Evolutionary conservation across 1,139 yeast genomes (phyloP), one percentile per base, ranked within the genome.

Genomic region (Taphrina wiesneri): DNA sequence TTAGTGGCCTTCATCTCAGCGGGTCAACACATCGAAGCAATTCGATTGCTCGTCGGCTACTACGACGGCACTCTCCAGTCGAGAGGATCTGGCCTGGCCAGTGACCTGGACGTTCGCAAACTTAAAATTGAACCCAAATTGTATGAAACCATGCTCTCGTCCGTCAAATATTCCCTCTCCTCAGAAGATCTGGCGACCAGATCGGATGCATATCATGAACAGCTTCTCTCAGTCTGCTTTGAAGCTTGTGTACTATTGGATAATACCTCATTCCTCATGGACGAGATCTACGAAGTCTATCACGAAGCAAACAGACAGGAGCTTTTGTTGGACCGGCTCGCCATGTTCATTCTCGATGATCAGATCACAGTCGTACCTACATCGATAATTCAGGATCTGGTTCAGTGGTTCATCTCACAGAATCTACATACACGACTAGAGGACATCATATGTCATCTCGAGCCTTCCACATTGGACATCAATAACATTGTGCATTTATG

Each of bases 401-500:
- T 89, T 0, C 76, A 78, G 49, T 76, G 79, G 63, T 85, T 83
- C 70, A 79, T 82, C 0, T 69, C 75, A 0, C 71, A 72, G 2
- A 77, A 76, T 1, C 75, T 79, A 53, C 83, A 86, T 1, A 81
- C 80, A 2, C 73, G 78, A 0, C 77, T 90, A 23, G 90, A 90
- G 53, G 86, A 86, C 67, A 74, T 90, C 26, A 77, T 90, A 17
- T 86, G 95, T 71, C 76, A 84, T 11, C 75, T 90, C 26, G 90
- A 90, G 72, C 80, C 87, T 13, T 71, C 77, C 2, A 80, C 84
- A n/a, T 79, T 91, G 67, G 96, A 91, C 73, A 81, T 90, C 53
- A 96, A 91, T 75, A 75, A 86, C 34, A 84, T 93, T 0, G 79
- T 88, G 30, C 78, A 79, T 5, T 76, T 89, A 36, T 88, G 96